Evolutionary conservation across 176 grass and related monocot genomes (phyloP).

Genomic region (Cymbopogon citratus): DNA sequence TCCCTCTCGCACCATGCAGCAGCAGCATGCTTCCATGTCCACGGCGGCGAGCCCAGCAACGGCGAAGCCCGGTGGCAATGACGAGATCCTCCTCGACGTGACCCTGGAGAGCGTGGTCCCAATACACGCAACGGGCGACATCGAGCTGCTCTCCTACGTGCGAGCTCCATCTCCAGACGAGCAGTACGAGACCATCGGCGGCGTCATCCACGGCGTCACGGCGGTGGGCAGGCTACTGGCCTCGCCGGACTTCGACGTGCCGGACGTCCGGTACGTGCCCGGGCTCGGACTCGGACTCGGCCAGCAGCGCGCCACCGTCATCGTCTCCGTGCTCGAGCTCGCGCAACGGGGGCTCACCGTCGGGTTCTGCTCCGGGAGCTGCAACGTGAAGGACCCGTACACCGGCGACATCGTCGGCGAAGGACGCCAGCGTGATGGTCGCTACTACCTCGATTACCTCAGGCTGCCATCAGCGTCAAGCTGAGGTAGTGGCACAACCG

Average conservation of each 20-base stretch:
- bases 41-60: no score
- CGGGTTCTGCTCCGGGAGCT: background rate
- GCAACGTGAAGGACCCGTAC: background rate
- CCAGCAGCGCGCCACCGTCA: background rate
- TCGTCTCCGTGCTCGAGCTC: background rate
- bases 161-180: background rate
- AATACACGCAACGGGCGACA: background rate
- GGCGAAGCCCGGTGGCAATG: no score
- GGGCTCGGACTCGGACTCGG: no score
- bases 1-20: no score
- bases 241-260: background rate
- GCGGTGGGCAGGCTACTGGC: background rate
- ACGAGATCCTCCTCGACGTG: background rate
- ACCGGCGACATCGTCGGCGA: background rate
- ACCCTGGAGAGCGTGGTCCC: background rate
- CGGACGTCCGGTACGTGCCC: background rate
- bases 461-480: background rate
- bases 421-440: background rate
- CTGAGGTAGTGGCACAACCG: no score
- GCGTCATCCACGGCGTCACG: no score
- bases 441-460: background rate
- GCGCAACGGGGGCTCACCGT: background rate
- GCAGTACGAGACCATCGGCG: no score
- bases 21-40: no score
- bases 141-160: background rate